Evolutionary conservation across 106 monocot genomes (phyloP), one percentile per base, ranked within the genome.

Genomic region (Posidonia australis): DNA sequence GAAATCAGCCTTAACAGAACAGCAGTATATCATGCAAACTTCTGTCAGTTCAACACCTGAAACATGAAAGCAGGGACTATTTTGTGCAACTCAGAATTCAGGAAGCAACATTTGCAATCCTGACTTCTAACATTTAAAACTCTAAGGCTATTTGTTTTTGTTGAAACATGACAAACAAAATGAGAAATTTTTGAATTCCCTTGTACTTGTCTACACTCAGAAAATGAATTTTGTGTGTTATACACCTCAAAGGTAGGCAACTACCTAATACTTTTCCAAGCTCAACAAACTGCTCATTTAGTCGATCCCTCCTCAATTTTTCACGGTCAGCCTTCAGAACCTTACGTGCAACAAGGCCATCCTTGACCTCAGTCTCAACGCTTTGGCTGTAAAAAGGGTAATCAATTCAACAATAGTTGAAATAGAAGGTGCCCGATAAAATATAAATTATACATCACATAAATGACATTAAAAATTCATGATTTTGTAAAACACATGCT

Each of bases 301-400:
- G 76, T 48, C 84, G 80, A 78, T 87, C 84, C 46, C 94, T 82
- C 73, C 94, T 90, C 77, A 90, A 54, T 72, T 96, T 96, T 73
- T 96, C 94, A 20, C 94, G 81, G 18, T 90, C 94, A 61, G 94
- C 94, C 80, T 96, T 96, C 63, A 90, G 94, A 65, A 79, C 77
- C 74, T 90, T 96, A 51, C 86, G 75, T 52, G 80, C 66, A 84
- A 51, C 18, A 54, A 67, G 65, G 10, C 52, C 56, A 60, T 67
- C 62, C 65, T 77, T 86, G 44, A 45, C 60, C 26, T 72, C 79
- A 63, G 65, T 43, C 44, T 70, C 86, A 20, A 60, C 30, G 44
- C 3, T 77, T 63, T 75, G 80, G 62, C 86, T 80, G 77, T 57
- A 67, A 74, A 65, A 54, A 60, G 67, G 3, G n/a, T 48, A 65